phyloP scores from a whole-genome alignment of 2,329 filamentous ascomycete species.

The Aspergillus sp. region DNA sequence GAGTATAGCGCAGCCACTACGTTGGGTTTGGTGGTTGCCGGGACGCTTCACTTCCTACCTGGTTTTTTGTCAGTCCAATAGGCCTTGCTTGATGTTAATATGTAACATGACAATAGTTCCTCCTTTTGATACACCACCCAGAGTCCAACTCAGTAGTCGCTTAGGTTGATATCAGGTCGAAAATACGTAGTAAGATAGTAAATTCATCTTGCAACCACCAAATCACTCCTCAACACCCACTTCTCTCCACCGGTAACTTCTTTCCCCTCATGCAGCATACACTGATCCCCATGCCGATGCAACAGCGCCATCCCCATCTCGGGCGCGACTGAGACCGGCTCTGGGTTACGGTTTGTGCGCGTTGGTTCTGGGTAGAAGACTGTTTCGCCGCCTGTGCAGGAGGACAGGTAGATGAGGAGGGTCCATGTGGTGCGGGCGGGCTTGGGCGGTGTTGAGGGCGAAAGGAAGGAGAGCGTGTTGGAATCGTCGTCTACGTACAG shows the following conservation, averaged over 20 bases:
- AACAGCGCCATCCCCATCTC: constrained; percentile 84
- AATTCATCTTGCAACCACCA: constrained; percentile 48
- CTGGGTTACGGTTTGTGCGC: constrained; percentile 46
- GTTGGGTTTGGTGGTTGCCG: too few relatives aligned
- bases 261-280: constrained; percentile 82
- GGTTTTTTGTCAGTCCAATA: neutral
- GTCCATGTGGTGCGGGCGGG: constrained; percentile 84
- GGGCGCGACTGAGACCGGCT: constrained; percentile 69
- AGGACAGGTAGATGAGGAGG: constrained; percentile 81
- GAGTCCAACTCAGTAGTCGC: too few relatives aligned
- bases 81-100: neutral
- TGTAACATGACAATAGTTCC: constrained; percentile 5
- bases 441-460: constrained; percentile 39
- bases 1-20: neutral
- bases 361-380: constrained; percentile 76
- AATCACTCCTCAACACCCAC: constrained; percentile 84
- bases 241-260: constrained; percentile 81
- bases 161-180: too few relatives aligned
- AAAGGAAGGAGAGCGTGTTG: constrained; percentile 66
- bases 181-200: neutral
- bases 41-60: neutral
- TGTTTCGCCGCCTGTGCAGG: constrained; percentile 82
- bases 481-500: constrained; percentile 73
- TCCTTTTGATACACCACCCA: neutral
- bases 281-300: constrained; percentile 86